Evolutionary conservation across 805 yeast genomes (phyloP).

Genomic region (Maudiozyma bulderi): DNA sequence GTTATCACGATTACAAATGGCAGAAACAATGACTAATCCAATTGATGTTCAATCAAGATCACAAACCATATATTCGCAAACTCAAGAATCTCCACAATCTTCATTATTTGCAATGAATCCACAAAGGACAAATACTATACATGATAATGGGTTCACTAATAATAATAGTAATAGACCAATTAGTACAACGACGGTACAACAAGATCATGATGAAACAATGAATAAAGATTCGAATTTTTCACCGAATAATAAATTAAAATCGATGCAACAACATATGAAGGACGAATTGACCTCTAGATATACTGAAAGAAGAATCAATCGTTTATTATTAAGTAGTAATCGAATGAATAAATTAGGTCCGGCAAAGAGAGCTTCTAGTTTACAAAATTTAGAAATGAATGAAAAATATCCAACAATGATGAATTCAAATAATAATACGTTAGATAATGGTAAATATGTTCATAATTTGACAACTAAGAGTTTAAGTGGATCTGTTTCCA

Average conservation of each 20-base stretch:
- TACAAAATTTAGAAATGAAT: background rate
- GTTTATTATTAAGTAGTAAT: constrained; percentile 20
- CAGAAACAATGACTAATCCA: background rate
- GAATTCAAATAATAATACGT: background rate
- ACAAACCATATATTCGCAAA: background rate
- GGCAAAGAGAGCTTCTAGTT: constrained; percentile 22
- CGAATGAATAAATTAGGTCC: constrained; percentile 23
- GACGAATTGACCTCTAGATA: constrained; percentile 20
- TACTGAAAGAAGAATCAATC: constrained; percentile 20
- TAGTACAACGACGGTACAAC: constrained; percentile 19
- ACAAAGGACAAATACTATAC: background rate
- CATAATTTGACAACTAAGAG: background rate
- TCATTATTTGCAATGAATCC: constrained; percentile 15
- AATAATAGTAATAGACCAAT: constrained; percentile 14
- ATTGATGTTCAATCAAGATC: background rate
- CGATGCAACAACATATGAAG: constrained; percentile 18
- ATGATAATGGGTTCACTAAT: constrained; percentile 5
- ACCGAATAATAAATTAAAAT: constrained; percentile 9
- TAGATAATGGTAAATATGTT: background rate
- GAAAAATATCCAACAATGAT: background rate
- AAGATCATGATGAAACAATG: background rate
- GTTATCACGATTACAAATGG: constrained; percentile 1
- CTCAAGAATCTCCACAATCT: constrained; percentile 10
- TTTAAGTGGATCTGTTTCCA: background rate
- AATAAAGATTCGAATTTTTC: background rate